Conservation (phyloP, 2,329 filamentous ascomycete genomes). For the Trichophyton benhamiae region DNA sequence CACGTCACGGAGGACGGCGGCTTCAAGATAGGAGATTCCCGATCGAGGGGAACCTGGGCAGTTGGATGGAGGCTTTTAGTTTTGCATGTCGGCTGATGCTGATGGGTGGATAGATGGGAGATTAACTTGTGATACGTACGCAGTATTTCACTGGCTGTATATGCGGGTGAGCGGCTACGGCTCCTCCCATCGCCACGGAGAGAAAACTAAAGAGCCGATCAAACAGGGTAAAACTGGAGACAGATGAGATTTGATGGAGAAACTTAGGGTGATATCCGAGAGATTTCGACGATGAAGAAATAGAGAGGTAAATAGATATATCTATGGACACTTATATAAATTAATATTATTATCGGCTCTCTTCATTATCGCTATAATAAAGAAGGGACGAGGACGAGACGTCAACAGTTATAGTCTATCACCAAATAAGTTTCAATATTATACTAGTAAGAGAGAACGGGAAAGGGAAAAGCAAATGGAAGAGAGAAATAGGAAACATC, state of each 20-base stretch:
- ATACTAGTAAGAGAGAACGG: neutral
- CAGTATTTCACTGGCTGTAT: too few species aligned
- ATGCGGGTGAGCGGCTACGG: too few species aligned
- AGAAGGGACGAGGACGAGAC: neutral
- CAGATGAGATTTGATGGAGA: neutral
- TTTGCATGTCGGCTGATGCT: too few species aligned
- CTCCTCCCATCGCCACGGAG: too few species aligned
- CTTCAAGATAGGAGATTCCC: too few species aligned
- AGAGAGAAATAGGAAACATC: neutral
- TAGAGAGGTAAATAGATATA: neutral
- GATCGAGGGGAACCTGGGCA: too few species aligned
- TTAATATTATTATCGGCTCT: neutral
- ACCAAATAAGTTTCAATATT: slow-evolving; percentile 2
- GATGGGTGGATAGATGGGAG: too few species aligned
- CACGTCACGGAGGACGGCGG: too few species aligned
- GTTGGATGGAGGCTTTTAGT: too few species aligned
- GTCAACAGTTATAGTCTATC: neutral
- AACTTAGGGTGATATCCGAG: neutral
- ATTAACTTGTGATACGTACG: too few species aligned
- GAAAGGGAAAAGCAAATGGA: neutral
- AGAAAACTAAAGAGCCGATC: too few species aligned
- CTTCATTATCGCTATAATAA: neutral
- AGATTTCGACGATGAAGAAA: neutral
- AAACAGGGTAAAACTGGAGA: too few species aligned
- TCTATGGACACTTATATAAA: neutral